phyloP scores from a whole-genome alignment of 768 basidiomycete species.

The Trametes punicea region DNA sequence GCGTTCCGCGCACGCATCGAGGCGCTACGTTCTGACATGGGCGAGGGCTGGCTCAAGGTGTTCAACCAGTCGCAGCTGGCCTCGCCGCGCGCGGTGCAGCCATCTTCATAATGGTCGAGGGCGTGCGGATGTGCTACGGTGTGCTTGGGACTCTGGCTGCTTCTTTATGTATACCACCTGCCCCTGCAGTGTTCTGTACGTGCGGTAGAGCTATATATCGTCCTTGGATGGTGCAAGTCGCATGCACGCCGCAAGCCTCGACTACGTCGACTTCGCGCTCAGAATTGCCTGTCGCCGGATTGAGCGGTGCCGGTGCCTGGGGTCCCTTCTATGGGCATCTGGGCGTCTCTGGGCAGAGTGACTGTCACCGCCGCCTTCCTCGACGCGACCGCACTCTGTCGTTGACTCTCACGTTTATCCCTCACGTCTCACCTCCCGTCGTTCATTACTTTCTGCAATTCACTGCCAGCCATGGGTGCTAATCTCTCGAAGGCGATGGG shows the following conservation, averaged over 20 bases:
- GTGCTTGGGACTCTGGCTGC: background rate
- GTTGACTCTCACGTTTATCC: constrained; percentile 24
- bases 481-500: constrained; percentile 84
- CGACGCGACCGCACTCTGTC: constrained; percentile 14
- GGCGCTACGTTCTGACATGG: constrained; percentile 81
- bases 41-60: constrained; percentile 86
- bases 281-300: constrained; percentile 7
- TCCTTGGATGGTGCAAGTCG: background rate
- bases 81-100: constrained; percentile 17
- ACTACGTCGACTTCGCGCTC: background rate
- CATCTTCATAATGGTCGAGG: background rate
- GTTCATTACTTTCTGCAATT: constrained; percentile 54
- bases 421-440: constrained; percentile 41
- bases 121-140: background rate
- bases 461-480: constrained; percentile 63
- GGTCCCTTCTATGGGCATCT: no score
- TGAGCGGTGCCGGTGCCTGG: no score
- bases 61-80: constrained; percentile 60
- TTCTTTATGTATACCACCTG: constrained; percentile 13
- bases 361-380: background rate
- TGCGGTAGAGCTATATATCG: constrained; percentile 9
- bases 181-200: constrained; percentile 11
- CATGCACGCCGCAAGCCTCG: background rate
- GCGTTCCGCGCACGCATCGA: constrained; percentile 77
- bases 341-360: background rate